These are phyloP conservation scores for Phaffomyces opuntiae DNA, from an alignment of 805 yeast species.

Conservation along the genomic window DNA sequence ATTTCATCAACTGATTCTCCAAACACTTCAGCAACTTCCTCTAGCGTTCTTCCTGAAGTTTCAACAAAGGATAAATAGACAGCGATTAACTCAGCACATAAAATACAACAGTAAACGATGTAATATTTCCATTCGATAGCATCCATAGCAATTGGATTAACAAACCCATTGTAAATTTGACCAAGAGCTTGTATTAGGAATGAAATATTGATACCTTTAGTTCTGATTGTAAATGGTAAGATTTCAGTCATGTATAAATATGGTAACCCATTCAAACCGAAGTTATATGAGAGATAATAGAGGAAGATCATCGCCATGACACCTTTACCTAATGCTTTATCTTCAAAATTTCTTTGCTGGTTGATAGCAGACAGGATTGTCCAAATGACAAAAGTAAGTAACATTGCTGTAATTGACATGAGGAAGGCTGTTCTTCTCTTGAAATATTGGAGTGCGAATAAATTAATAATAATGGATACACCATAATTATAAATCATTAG, in stretches of 20 bases:
- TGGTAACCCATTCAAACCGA: conserved; percentile 39
- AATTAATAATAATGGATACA: conserved; percentile 22
- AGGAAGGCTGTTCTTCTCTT: conserved; percentile 31
- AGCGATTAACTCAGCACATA: conserved; percentile 22
- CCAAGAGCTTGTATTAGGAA: conserved; percentile 10
- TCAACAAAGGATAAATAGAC: conserved; percentile 22
- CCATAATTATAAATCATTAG: conserved; percentile 38
- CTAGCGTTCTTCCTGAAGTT: conserved; percentile 5
- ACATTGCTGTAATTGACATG: conserved; percentile 28
- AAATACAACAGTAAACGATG: conserved; percentile 27
- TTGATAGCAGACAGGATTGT: conserved; percentile 39
- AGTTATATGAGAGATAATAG: conserved; percentile 32
- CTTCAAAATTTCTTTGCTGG: conserved; percentile 31
- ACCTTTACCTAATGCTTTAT: conserved; percentile 34
- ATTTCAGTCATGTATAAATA: conserved; percentile 37
- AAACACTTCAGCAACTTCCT: conserved; percentile 18
- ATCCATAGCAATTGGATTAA: conserved; percentile 31
- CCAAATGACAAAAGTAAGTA: conserved; percentile 31
- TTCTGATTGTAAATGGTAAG: conserved; percentile 24
- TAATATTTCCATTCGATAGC: conserved; percentile 29
- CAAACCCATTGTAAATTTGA: conserved; percentile 25
- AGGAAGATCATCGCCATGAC: conserved; percentile 43
- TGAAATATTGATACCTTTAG: conserved; percentile 20
- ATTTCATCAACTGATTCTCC: conserved; percentile 5
- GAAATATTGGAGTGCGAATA: conserved; percentile 17